Percentiles rank a stretch among this genome's conserved stretches.
phyloP scores from a whole-genome alignment of 306 rosid species.

The Trichosanthes truncata region DNA sequence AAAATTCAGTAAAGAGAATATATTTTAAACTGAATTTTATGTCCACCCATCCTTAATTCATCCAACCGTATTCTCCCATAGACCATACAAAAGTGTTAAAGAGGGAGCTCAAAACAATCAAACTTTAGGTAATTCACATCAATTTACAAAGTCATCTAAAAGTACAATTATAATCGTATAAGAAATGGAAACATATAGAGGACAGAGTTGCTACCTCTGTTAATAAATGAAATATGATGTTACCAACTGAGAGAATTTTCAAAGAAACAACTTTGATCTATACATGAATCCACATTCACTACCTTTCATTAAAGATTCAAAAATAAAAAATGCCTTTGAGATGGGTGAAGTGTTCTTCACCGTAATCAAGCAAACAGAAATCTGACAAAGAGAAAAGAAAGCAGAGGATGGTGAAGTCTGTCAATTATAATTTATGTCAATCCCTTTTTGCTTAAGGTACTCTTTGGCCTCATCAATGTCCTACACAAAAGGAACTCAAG shows the following conservation, averaged over 20 bases:
- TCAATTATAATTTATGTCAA: constrained; percentile 51
- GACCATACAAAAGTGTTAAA: background rate
- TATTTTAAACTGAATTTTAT: background rate
- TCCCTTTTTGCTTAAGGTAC: constrained; percentile 52
- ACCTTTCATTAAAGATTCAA: background rate
- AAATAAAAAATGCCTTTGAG: background rate
- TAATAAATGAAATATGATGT: background rate
- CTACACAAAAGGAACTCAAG: constrained; percentile 27
- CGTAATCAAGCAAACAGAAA: background rate
- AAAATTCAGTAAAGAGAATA: too few relatives aligned
- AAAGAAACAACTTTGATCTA: background rate
- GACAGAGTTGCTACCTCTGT: background rate
- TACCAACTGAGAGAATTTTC: background rate
- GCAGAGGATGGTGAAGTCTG: background rate
- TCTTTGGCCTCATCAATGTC: constrained; percentile 74
- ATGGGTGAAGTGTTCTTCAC: background rate
- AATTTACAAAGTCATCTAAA: background rate
- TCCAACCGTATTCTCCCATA: background rate
- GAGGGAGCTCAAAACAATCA: background rate
- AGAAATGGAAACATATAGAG: background rate
- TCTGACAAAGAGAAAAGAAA: background rate
- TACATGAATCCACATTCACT: background rate
- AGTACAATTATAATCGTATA: background rate
- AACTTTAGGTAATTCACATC: background rate
- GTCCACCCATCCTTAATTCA: background rate